A percentile compares a stretch with the other conserved stretches of the same genome.
phyloP scores from a whole-genome alignment of 371 early-diverging fungal species.

The Mucor sp. region DNA sequence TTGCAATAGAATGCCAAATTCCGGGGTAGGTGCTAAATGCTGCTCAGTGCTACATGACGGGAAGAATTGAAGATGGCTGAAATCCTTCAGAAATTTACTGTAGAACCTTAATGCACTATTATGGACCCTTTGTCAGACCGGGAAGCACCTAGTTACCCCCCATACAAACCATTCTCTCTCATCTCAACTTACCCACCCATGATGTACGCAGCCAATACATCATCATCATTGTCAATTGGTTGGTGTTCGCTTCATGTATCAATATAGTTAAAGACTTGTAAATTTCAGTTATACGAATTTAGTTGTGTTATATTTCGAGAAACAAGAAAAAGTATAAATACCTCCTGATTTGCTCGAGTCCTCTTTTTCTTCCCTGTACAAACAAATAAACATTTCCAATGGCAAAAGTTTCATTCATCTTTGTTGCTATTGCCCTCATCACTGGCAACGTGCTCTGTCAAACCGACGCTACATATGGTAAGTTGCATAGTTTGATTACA shows the following conservation, averaged over 20 bases:
- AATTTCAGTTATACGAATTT: background rate
- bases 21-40: background rate
- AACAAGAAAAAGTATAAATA: background rate
- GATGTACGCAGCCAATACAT: background rate
- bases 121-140: background rate
- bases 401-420: conserved; percentile 24
- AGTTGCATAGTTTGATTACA: background rate
- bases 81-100: background rate
- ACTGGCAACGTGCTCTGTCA: conserved; percentile 14
- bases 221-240: background rate
- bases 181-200: background rate
- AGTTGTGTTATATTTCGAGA: background rate
- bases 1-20: background rate
- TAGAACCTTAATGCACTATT: background rate
- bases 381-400: background rate
- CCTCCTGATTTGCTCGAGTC: background rate
- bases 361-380: background rate
- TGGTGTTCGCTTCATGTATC: background rate
- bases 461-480: conserved; percentile 24
- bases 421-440: conserved; percentile 28
- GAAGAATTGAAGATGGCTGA: background rate
- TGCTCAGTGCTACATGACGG: background rate
- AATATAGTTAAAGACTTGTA: background rate
- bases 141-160: background rate
- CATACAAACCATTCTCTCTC: background rate